A percentile compares a stretch with the other conserved stretches of the same genome.
These are phyloP conservation scores for Evernia prunastri DNA, from an alignment of 495 filamentous ascomycete species.

Conservation along the genomic window DNA sequence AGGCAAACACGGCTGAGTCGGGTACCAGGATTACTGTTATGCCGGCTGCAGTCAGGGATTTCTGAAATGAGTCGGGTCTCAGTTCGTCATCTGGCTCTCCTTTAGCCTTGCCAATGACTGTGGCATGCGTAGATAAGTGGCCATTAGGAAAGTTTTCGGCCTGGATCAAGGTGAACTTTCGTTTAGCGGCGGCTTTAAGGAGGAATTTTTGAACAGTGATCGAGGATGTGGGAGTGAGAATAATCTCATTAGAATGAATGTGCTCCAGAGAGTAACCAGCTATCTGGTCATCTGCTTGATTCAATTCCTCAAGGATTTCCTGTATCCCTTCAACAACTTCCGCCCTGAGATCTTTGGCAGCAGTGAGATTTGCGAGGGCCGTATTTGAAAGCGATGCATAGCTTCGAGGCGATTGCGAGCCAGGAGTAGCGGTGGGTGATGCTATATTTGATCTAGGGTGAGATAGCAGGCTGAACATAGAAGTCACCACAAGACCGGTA, in stretches of 20 bases:
- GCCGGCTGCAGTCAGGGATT: constrained; percentile 66
- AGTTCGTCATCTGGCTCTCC: constrained; percentile 42
- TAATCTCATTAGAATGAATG: constrained; percentile 83
- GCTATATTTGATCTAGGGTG: constrained; percentile 41
- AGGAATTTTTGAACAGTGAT: constrained; percentile 81
- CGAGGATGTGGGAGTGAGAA: constrained; percentile 76
- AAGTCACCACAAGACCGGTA: constrained; percentile 42
- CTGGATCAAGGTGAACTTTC: constrained; percentile 81
- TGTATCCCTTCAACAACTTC: constrained; percentile 83
- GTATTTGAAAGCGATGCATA: constrained; percentile 23
- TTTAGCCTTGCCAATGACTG: constrained; percentile 46
- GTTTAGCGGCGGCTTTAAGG: constrained; percentile 71
- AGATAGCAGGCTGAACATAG: constrained; percentile 81
- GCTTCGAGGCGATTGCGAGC: constrained; percentile 38
- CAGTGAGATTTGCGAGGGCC: constrained; percentile 18
- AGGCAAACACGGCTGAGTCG: constrained; percentile 76
- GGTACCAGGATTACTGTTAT: constrained; percentile 76
- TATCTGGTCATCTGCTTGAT: constrained; percentile 83
- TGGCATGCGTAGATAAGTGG: constrained; percentile 53
- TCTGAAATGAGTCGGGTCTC: constrained; percentile 56
- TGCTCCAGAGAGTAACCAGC: constrained; percentile 77
- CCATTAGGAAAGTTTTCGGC: constrained; percentile 67
- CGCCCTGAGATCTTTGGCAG: constrained; percentile 60
- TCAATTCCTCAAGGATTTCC: constrained; percentile 87
- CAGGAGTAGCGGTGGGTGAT: constrained; percentile 41